Base-by-base conservation (phyloP, 2,329 filamentous ascomycete species). In the Aspergillus sp. region DNA sequence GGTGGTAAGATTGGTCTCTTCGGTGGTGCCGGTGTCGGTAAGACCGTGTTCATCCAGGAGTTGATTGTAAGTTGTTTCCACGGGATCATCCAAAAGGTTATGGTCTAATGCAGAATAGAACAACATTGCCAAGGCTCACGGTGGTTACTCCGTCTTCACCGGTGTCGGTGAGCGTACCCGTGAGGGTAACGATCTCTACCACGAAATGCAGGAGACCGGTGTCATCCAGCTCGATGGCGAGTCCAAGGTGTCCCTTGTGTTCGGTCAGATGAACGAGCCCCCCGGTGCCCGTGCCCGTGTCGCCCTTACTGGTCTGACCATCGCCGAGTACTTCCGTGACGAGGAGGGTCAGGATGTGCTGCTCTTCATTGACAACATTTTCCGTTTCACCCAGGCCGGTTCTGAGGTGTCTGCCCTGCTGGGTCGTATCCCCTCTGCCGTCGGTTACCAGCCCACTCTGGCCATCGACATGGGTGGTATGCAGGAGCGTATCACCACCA, bases 1-100 rank as follows among this genome's bases (percentile, higher is more conserved):
- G 95, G 95, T 92, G 95, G 95, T 89, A 99, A 99, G 90, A 99
- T 99, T 87, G 95, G 95, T 91, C 92, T 99, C 73, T 99, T 99
- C 85, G 95, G 95, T 84, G 95, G 95, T 94, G 95, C 95, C 75
- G 95, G 95, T 96, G 95, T 99, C 87, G 95, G 95, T 83, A 99
- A 99, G 90, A 99, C 95, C 80, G 95, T 99, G 80, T 99, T 98
- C 87, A 99, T 99, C 82, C 95, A 99, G 88, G 95, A 99, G 85
- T 85, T 99, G 79, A 99, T 99, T 86, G 86, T 89, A 82, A 75
- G 85, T 76, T 45, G 50, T 56, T 46, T 45, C 47, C 16, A 18
- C 22, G 4, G 5, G 24, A 24, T 24, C 32, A 24, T 29, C 20
- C 20, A 20, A 20, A 20, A 20, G 20, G 20, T 20, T 20, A 20